Percentiles rank a stretch among this genome's conserved stretches.
Evolutionary conservation across 108 stramenopile species (phyloP).

Genomic region (Chaetoceros muelleri): DNA sequence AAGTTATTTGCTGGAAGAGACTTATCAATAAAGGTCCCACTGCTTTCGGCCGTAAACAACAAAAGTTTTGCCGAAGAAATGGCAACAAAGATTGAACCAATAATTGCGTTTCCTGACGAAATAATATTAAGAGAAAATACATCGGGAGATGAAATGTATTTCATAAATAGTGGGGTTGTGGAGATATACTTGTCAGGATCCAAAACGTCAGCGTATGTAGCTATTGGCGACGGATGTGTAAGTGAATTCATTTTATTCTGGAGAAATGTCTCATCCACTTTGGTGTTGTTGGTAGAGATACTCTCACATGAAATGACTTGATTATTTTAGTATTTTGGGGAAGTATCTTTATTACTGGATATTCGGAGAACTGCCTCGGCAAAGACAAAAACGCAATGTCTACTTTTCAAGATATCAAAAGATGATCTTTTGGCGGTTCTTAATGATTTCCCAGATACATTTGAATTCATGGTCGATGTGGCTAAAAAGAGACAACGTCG

Average conservation of each 20-base stretch:
- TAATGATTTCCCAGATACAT: constrained; percentile 31
- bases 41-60: constrained; percentile 20
- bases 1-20: constrained; percentile 38
- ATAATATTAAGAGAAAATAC: constrained; percentile 37
- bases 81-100: constrained; percentile 31
- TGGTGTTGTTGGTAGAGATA: neutral
- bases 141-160: constrained; percentile 49
- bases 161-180: constrained; percentile 41
- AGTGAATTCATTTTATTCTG: constrained; percentile 7
- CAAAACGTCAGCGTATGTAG: constrained; percentile 17
- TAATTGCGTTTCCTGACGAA: constrained; percentile 43
- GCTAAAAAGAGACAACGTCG: constrained; percentile 26
- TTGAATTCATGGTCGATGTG: constrained; percentile 29
- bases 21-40: constrained; percentile 39
- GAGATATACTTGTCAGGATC: constrained; percentile 25
- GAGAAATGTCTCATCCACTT: neutral
- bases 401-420: constrained; percentile 31
- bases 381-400: constrained; percentile 39
- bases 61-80: constrained; percentile 35
- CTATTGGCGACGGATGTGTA: constrained; percentile 50
- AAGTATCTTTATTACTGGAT: constrained; percentile 32
- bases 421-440: constrained; percentile 16
- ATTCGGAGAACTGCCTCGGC: constrained; percentile 37
- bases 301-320: too few species aligned
- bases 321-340: constrained; percentile 34